Conservation (phyloP, 257 asterid species). For the Jacaranda copaia region DNA sequence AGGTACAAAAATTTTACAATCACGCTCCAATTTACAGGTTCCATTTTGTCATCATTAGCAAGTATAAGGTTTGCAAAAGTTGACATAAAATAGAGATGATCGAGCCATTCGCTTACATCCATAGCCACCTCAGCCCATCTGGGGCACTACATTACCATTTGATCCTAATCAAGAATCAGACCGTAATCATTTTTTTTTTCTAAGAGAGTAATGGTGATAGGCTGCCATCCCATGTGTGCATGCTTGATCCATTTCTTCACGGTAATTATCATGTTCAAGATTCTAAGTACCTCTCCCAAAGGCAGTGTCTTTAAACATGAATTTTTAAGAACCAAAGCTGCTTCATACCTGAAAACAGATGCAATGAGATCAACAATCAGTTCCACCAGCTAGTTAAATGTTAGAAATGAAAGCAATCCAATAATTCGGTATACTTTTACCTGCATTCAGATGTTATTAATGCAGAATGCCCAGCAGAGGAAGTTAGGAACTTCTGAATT, state of each 20-base stretch:
- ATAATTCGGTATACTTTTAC: constrained; percentile 34
- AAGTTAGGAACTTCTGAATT: constrained; percentile 49
- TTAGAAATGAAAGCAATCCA: neutral
- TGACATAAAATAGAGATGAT: neutral
- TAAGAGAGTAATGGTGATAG: constrained; percentile 43
- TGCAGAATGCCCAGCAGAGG: constrained; percentile 50
- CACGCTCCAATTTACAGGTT: neutral
- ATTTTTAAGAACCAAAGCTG: constrained; percentile 55
- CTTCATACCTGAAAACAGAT: constrained; percentile 55
- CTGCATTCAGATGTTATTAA: constrained; percentile 60
- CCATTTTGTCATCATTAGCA: neutral
- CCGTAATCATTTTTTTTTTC: constrained; percentile 32
- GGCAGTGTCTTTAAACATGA: constrained; percentile 51
- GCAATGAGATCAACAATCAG: constrained; percentile 11
- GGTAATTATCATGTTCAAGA: constrained; percentile 54
- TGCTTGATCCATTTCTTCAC: constrained; percentile 51
- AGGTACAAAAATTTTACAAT: neutral
- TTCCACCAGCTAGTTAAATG: neutral
- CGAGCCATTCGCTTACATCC: neutral
- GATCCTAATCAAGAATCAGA: constrained; percentile 32
- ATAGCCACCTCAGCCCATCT: neutral
- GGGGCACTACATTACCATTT: neutral
- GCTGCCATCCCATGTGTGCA: constrained; percentile 53
- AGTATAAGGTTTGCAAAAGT: constrained; percentile 1
- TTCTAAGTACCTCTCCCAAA: constrained; percentile 59